Evolutionary conservation across 2,329 filamentous ascomycete genomes (phyloP), one percentile per base, ranked within the genome.

Genomic region (Clonostachys chloroleuca): DNA sequence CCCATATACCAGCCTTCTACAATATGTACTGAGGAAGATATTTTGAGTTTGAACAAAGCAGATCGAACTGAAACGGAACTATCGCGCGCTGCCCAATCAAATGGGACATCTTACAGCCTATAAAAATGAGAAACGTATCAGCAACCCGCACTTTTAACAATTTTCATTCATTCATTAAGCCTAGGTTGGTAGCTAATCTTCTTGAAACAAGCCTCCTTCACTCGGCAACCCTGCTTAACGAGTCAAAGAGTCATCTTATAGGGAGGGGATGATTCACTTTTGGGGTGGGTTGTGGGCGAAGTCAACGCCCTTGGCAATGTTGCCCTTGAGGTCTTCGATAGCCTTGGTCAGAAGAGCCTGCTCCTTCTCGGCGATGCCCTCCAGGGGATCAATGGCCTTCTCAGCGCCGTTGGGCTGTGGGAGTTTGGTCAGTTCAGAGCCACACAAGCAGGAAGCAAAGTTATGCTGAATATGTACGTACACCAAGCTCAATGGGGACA

Each of bases 401-500:
- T 94, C 87, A 48, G 80, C 90, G 70, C 94, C 94, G 59, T 84
- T 84, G 66, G 83, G 78, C 90, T 95, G 49, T 40, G 41, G 49
- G 18, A 43, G 54, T 65, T 68, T 56, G 50, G 52, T 57, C 51
- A 61, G 56, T 10, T 30, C 9, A 36, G 13, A 35, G 30, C 7
- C 34, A 41, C 12, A 14, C 20, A 16, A 34, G 16, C 35, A 12
- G 41, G 33, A 40, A 17, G 39, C 33, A 30, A 30, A 10, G 24
- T 30, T 30, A 30, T 30, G 24, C 24, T 30, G 24, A n/a, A 34
- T 35, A 37, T 48, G 9, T 47, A 79, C 89, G 75, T 87, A 95
- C 91, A 64, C 94, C 94, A 58, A 99, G 90, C 75, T 96, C 89
- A 57, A 97, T 83, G 51, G 92, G 92, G 47, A 95, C 90, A 49